These are phyloP conservation scores for Mrakia hoshinonis DNA, from an alignment of 768 basidiomycete species.

Conservation along the genomic window DNA sequence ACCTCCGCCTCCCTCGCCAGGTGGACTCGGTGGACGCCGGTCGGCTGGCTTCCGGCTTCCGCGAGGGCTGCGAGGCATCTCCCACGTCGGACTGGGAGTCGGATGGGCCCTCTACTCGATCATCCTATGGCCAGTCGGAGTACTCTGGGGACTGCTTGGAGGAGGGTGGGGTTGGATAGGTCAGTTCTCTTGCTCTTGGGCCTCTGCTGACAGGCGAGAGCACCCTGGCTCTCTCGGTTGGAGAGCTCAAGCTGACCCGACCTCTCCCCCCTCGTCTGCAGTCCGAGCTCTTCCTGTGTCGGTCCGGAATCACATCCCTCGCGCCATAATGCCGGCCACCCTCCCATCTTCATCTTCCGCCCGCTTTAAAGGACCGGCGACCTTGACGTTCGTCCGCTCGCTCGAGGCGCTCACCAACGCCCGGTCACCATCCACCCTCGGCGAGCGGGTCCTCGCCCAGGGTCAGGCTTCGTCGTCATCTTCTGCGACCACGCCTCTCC, in stretches of 20 bases:
- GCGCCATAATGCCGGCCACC: neutral
- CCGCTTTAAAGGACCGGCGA: neutral
- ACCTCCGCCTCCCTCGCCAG: neutral
- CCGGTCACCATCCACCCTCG: conserved; percentile 20
- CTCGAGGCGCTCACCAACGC: conserved; percentile 24
- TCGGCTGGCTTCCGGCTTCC: conserved; percentile 25
- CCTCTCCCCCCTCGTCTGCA: neutral
- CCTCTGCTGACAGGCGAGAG: neutral
- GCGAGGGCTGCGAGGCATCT: conserved; percentile 24
- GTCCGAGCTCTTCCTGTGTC: conserved; percentile 20
- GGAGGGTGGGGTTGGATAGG: conserved; percentile 23
- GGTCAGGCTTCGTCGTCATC: conserved; percentile 37
- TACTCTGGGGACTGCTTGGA: conserved; percentile 14
- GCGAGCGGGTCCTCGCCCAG: conserved; percentile 38
- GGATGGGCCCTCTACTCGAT: conserved; percentile 28
- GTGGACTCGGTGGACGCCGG: neutral
- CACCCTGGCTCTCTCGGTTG: too few species aligned
- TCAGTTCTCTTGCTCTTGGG: neutral
- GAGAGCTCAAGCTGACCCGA: neutral
- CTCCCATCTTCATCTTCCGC: neutral
- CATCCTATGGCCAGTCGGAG: conserved; percentile 23
- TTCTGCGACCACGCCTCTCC: conserved; percentile 26
- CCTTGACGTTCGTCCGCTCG: conserved; percentile 18
- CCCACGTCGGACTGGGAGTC: conserved; percentile 26
- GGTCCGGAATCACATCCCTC: conserved; percentile 10